Evolutionary conservation across 306 rosid species (phyloP).

Genomic region (Lathyrus sativus): DNA sequence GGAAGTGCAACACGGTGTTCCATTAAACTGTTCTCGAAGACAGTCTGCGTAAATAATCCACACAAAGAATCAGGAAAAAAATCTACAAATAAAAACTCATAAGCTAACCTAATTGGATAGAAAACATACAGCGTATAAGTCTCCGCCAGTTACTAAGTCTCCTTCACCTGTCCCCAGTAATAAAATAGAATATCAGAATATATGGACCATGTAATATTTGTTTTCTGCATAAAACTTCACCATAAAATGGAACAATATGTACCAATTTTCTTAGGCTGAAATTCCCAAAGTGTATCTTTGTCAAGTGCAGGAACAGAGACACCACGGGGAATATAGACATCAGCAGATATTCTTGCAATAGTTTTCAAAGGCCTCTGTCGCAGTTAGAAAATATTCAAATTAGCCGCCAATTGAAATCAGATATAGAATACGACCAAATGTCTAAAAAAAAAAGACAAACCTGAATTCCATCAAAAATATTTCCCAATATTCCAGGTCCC

Average conservation of each 20-base stretch:
- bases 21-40: conserved; percentile 90
- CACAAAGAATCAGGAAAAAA: conserved; percentile 27
- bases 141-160: conserved; percentile 90
- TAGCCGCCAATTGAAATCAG: neutral
- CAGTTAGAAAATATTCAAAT: conserved; percentile 15
- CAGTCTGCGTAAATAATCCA: conserved; percentile 63
- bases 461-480: conserved; percentile 99
- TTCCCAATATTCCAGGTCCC: conserved; percentile 99
- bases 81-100: conserved; percentile 11
- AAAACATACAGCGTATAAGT: conserved; percentile 88
- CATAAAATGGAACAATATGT: conserved; percentile 7
- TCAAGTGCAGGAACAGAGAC: conserved; percentile 97
- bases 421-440: conserved; percentile 20
- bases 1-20: conserved; percentile 90
- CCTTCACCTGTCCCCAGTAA: conserved; percentile 77
- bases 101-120: conserved; percentile 32
- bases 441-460: conserved; percentile 45
- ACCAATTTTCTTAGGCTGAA: conserved; percentile 90
- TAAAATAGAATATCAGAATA: conserved; percentile 32
- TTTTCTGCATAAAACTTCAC: neutral
- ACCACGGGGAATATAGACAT: conserved; percentile 98
- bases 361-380: conserved; percentile 96
- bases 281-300: conserved; percentile 95
- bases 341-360: conserved; percentile 89
- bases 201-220: neutral